Evolutionary conservation across 2,329 filamentous ascomycete species (phyloP).

Genomic region (Zymoseptoria ardabiliae): DNA sequence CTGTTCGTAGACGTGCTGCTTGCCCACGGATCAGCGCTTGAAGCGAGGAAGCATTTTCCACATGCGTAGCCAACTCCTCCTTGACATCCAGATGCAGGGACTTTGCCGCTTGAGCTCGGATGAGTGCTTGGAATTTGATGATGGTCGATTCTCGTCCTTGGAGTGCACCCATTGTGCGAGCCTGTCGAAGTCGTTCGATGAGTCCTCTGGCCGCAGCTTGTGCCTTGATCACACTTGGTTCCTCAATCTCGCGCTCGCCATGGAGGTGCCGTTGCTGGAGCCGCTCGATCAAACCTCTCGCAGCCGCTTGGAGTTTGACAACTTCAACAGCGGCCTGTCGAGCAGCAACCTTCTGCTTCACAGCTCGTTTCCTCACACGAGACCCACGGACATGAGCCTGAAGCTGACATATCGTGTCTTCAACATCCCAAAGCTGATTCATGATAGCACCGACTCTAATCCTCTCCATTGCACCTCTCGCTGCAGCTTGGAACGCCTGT

Average conservation of each 20-base stretch:
- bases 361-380: constrained; percentile 49
- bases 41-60: constrained; percentile 23
- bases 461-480: constrained; percentile 66
- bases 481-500: constrained; percentile 34
- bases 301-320: constrained; percentile 45
- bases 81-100: constrained; percentile 7
- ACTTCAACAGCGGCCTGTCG: constrained; percentile 53
- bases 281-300: constrained; percentile 60
- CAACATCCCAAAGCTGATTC: constrained; percentile 81
- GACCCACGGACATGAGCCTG: constrained; percentile 61
- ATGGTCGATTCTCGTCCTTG: constrained; percentile 33
- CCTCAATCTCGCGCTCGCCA: constrained; percentile 23
- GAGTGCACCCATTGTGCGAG: constrained; percentile 24
- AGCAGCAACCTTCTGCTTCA: constrained; percentile 47
- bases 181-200: constrained; percentile 31
- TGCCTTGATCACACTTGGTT: constrained; percentile 24
- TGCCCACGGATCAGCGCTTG: constrained; percentile 36
- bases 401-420: constrained; percentile 67
- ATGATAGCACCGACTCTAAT: constrained; percentile 72
- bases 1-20: constrained; percentile 12
- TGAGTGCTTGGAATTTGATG: constrained; percentile 56
- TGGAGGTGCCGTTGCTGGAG: constrained; percentile 29
- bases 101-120: constrained; percentile 56
- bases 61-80: constrained; percentile 24
- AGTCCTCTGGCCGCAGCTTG: constrained; percentile 39